Evolutionary conservation across 129 eudicot species (phyloP).

Genomic region (Chrysanthemum seticuspe): DNA sequence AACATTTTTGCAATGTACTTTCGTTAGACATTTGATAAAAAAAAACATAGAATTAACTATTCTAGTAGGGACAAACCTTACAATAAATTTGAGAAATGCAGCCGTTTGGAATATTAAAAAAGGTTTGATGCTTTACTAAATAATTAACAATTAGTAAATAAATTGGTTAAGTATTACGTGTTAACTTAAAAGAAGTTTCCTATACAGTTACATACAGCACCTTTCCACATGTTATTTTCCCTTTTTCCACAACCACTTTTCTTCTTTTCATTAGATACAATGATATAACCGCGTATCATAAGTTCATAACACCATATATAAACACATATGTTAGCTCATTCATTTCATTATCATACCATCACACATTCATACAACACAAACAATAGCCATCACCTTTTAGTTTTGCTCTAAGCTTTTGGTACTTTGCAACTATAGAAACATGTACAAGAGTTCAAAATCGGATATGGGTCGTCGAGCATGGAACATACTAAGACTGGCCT

Average conservation of each 20-base stretch:
- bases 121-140: neutral
- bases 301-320: neutral
- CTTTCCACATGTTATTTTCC: neutral
- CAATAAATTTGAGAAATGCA: slow-evolving; percentile 1
- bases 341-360: neutral
- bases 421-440: neutral
- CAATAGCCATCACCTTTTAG: neutral
- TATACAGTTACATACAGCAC: slow-evolving; percentile 1
- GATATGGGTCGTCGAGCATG: slow-evolving; percentile 51
- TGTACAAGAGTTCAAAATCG: slow-evolving; percentile 38
- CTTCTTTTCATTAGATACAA: neutral
- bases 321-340: neutral
- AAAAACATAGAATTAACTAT: neutral
- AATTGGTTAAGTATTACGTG: neutral
- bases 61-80: slow-evolving; percentile 3
- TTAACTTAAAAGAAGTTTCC: slow-evolving; percentile 12
- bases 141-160: neutral
- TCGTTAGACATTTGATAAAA: too few species aligned
- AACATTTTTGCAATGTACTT: too few species aligned
- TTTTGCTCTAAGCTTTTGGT: neutral
- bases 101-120: neutral
- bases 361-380: neutral
- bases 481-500: slow-evolving; percentile 57
- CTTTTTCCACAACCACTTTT: neutral
- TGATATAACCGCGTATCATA: slow-evolving; percentile 19